phyloP scores from a whole-genome alignment of 192 early-diverging fungal species.

The Pilaira anomala region DNA sequence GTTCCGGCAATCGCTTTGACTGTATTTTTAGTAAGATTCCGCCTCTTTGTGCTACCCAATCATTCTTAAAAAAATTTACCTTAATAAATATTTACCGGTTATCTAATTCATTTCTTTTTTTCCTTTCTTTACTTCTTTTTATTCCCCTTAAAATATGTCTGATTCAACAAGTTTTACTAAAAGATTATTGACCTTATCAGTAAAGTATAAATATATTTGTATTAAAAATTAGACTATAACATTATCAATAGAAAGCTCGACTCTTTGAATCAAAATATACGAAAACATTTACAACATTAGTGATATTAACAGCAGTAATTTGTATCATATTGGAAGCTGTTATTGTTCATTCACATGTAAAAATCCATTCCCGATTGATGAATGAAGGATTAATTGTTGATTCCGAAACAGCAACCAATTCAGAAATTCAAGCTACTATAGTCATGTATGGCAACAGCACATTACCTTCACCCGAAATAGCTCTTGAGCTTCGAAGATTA shows the following conservation, averaged over 20 bases:
- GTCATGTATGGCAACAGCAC: too few species aligned
- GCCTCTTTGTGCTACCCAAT: too few species aligned
- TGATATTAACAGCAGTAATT: slow-evolving; percentile 8
- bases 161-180: not conserved
- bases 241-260: not conserved
- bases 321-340: slow-evolving; percentile 18
- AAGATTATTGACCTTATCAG: not conserved
- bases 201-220: not conserved
- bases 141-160: not conserved
- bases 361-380: not conserved
- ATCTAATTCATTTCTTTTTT: too few species aligned
- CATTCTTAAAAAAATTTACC: too few species aligned
- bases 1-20: too few species aligned
- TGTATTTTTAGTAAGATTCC: too few species aligned
- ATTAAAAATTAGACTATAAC: not conserved
- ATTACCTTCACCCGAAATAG: too few species aligned
- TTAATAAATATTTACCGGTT: too few species aligned
- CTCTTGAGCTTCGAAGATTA: not conserved
- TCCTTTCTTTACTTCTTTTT: too few species aligned
- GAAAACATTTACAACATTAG: slow-evolving; percentile 4
- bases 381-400: not conserved
- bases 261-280: not conserved
- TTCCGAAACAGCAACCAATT: too few species aligned
- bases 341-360: slow-evolving; percentile 10
- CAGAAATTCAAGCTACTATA: too few species aligned